Evolutionary conservation across 2,329 filamentous ascomycete species (phyloP).

Genomic region (Diaporthe aspalathi): DNA sequence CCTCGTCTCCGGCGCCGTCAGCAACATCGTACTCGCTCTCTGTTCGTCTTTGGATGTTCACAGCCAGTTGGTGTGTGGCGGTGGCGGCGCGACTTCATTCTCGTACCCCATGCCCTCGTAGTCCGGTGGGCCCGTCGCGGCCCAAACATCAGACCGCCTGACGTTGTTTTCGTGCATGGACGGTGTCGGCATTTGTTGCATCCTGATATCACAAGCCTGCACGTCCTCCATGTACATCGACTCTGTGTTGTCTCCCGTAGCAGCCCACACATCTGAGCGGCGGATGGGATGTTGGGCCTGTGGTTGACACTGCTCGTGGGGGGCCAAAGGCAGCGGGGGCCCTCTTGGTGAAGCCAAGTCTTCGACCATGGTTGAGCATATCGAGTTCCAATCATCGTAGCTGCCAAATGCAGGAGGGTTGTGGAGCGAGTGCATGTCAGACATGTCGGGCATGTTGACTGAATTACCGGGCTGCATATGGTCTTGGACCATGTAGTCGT

Average conservation of each 20-base stretch:
- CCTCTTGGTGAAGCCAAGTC: conserved; percentile 35
- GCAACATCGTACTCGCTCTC: background rate
- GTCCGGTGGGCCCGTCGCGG: conserved; percentile 28
- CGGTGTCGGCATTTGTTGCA: conserved; percentile 26
- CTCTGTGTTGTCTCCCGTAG: conserved; percentile 28
- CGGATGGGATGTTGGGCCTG: conserved; percentile 17
- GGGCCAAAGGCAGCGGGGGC: conserved; percentile 30
- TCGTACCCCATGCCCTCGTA: conserved; percentile 39
- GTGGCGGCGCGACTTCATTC: conserved; percentile 35
- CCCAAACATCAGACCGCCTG: conserved; percentile 36
- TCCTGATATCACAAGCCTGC: conserved; percentile 32
- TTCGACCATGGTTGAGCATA: conserved; percentile 39
- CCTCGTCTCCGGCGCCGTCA: background rate
- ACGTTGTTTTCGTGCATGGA: conserved; percentile 6
- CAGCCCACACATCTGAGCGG: conserved; percentile 36
- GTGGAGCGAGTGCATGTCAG: conserved; percentile 10
- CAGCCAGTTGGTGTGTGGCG: conserved; percentile 35
- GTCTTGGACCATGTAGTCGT: conserved; percentile 35
- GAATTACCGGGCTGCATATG: conserved; percentile 28
- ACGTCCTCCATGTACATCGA: conserved; percentile 38
- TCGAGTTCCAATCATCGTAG: conserved; percentile 38
- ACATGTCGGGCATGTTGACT: conserved; percentile 21
- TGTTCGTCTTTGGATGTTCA: background rate
- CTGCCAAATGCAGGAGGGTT: conserved; percentile 34
- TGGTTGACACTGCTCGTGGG: conserved; percentile 36